Evolutionary conservation across 2,329 filamentous ascomycete species (phyloP).

Genomic region (Curvularia hawaiiensis): DNA sequence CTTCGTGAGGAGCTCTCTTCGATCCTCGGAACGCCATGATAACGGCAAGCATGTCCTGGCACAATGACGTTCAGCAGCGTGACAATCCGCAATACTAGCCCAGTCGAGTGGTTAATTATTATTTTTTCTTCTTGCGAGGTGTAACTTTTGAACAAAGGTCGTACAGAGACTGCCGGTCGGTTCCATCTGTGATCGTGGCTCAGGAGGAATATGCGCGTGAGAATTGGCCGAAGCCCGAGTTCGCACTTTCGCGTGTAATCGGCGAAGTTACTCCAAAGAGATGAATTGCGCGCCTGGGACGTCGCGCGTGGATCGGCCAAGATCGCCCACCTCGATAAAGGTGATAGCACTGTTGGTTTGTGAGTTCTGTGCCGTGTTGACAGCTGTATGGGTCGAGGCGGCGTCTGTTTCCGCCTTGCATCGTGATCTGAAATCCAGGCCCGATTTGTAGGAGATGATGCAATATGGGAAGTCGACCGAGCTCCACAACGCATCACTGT

Average conservation of each 20-base stretch:
- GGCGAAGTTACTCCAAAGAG: constrained; percentile 9
- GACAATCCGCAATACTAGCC: neutral
- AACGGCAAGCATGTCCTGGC: neutral
- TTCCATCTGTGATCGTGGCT: neutral
- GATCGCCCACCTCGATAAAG: constrained; percentile 6
- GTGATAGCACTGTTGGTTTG: neutral
- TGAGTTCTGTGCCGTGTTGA: constrained; percentile 1
- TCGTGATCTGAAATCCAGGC: too few relatives aligned
- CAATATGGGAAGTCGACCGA: neutral
- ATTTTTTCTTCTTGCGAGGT: neutral
- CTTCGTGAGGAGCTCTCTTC: constrained; percentile 4
- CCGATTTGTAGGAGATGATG: neutral
- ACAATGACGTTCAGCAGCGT: neutral
- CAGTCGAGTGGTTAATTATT: constrained; percentile 1
- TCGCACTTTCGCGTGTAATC: constrained; percentile 10
- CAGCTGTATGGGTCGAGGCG: neutral
- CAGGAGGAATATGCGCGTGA: neutral
- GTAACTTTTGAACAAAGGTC: neutral
- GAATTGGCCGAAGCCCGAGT: neutral
- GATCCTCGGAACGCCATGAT: constrained; percentile 1
- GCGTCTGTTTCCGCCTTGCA: neutral
- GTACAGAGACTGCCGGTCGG: neutral
- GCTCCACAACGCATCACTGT: neutral
- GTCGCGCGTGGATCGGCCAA: constrained; percentile 10
- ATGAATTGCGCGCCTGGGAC: constrained; percentile 9